Percentiles rank a stretch among this genome's conserved stretches.
Evolutionary conservation across 257 asterid genomes (phyloP).

Genomic region (Eucommia ulmoides): DNA sequence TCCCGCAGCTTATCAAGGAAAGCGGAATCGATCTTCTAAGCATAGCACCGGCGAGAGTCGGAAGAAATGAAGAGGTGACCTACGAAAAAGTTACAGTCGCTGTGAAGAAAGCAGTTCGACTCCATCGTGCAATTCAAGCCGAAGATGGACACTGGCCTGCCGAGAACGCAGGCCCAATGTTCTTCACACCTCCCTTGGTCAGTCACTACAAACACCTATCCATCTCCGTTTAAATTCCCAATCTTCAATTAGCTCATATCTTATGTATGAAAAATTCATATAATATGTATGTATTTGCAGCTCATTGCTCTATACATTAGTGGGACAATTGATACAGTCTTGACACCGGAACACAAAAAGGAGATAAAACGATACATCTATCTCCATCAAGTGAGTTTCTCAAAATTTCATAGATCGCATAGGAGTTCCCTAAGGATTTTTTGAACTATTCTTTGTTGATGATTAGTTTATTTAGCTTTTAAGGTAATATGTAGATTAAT

Average conservation of each 20-base stretch:
- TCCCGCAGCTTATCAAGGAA: constrained; percentile 38
- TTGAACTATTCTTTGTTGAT: no score
- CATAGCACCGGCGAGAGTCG: constrained; percentile 35
- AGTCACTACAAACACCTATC: no score
- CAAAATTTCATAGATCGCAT: no score
- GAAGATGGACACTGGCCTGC: constrained; percentile 83
- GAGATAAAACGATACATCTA: constrained; percentile 59
- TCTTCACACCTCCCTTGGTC: constrained; percentile 45
- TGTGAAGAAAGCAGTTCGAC: constrained; percentile 41
- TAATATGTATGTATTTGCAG: constrained; percentile 13
- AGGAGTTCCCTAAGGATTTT: no score
- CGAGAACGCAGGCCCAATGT: constrained; percentile 60
- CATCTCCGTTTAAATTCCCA: no score
- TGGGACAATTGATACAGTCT: constrained; percentile 36
- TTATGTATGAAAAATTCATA: background rate
- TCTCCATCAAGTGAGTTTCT: constrained; percentile 49
- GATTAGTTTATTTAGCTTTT: no score
- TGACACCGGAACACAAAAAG: constrained; percentile 44
- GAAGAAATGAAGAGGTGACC: constrained; percentile 32
- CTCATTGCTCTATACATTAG: constrained; percentile 59
- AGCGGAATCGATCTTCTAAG: constrained; percentile 38
- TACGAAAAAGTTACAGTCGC: constrained; percentile 36
- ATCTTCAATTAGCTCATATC: no score
- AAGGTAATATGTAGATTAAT: no score
- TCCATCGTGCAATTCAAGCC: constrained; percentile 57